These are phyloP conservation scores for Diplodia seriata DNA, from an alignment of 2,329 filamentous ascomycete species.

Conservation along the genomic window DNA sequence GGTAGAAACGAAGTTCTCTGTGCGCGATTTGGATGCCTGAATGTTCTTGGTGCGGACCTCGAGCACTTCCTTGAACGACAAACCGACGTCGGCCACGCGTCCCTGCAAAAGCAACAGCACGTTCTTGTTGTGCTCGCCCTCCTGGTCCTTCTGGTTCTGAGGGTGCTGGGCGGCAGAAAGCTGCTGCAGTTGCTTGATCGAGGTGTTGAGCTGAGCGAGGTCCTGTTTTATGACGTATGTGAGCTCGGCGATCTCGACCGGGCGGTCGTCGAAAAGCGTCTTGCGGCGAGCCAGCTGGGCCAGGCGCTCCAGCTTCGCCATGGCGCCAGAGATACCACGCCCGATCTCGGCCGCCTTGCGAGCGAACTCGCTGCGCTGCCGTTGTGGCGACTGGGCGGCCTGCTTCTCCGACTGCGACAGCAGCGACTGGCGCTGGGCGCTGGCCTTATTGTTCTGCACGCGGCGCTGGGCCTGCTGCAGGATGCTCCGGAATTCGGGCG, in stretches of 20 bases:
- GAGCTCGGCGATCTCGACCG: constrained; percentile 95
- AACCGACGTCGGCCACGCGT: constrained; percentile 88
- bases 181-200: constrained; percentile 82
- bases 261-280: constrained; percentile 95
- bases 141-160: constrained; percentile 65
- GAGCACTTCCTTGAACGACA: constrained; percentile 96
- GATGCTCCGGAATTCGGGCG: constrained; percentile 91
- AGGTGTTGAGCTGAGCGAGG: constrained; percentile 81
- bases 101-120: constrained; percentile 91
- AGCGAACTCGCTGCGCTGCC: constrained; percentile 84
- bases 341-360: constrained; percentile 90
- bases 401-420: constrained; percentile 71
- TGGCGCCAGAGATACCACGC: constrained; percentile 86
- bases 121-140: constrained; percentile 97
- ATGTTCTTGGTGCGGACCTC: constrained; percentile 98
- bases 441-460: constrained; percentile 75
- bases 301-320: constrained; percentile 92
- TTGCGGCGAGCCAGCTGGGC: constrained; percentile 94
- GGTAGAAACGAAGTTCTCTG: constrained; percentile 94
- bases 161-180: constrained; percentile 80
- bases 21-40: constrained; percentile 87
- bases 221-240: constrained; percentile 99
- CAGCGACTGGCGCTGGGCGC: constrained; percentile 80
- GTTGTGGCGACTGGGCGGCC: constrained; percentile 44
- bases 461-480: constrained; percentile 83